Percentiles rank a stretch among this genome's conserved stretches.
Evolutionary conservation across 116 monocot genomes (phyloP).

Genomic region (Thalassia testudinum): DNA sequence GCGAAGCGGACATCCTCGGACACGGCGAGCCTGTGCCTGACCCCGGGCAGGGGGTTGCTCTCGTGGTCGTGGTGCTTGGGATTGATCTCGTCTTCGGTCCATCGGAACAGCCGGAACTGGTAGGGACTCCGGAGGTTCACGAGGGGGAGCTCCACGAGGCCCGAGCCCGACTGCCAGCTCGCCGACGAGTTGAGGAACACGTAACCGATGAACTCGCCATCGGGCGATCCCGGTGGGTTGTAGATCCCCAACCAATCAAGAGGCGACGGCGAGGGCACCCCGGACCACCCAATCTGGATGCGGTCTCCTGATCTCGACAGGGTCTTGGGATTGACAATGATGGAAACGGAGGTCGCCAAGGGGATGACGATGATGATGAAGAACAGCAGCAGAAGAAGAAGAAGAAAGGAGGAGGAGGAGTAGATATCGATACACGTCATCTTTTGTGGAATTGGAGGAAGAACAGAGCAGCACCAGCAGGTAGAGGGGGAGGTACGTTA

Average conservation of each 20-base stretch:
- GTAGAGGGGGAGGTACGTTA: no score
- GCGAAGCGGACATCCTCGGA: conserved; percentile 34
- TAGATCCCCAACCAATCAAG: conserved; percentile 94
- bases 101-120: conserved; percentile 72
- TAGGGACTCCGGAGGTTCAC: conserved; percentile 65
- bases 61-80: conserved; percentile 56
- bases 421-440: no score
- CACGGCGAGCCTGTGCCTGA: conserved; percentile 38
- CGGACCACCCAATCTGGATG: conserved; percentile 54
- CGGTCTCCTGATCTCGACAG: conserved; percentile 38
- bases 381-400: conserved; percentile 8
- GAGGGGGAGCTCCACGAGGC: conserved; percentile 54
- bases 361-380: conserved; percentile 2
- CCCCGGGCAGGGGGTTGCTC: conserved; percentile 58
- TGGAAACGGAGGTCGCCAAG: conserved; percentile 14
- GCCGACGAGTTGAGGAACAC: conserved; percentile 55
- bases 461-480: no score
- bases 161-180: conserved; percentile 36
- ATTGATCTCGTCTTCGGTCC: conserved; percentile 45
- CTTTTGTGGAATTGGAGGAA: no score
- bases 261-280: conserved; percentile 38
- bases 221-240: conserved; percentile 51
- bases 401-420: not conserved
- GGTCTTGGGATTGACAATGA: conserved; percentile 41
- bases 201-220: conserved; percentile 76